Evolutionary conservation across 257 asterid species (phyloP).

Genomic region (Ehretia macrophylla): DNA sequence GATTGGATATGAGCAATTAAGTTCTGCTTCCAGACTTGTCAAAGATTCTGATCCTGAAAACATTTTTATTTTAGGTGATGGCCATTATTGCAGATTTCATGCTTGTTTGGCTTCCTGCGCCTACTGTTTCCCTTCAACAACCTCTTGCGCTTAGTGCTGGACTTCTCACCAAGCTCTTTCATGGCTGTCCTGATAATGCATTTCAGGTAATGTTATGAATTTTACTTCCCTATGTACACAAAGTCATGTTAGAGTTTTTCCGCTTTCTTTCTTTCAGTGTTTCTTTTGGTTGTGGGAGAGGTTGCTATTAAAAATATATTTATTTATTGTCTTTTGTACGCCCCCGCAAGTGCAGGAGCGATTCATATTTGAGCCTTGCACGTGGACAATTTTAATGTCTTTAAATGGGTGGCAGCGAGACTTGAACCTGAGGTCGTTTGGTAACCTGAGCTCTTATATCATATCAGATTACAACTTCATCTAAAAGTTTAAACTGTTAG

Average conservation of each 20-base stretch:
- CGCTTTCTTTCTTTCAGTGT: neutral
- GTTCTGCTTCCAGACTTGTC: neutral
- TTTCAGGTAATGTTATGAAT: slow-evolving; percentile 60
- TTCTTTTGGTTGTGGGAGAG: neutral
- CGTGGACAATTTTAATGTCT: too few relatives aligned
- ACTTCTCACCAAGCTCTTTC: slow-evolving; percentile 66
- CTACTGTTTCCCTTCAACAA: slow-evolving; percentile 82
- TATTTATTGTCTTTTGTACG: too few relatives aligned
- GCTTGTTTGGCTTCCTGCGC: slow-evolving; percentile 99
- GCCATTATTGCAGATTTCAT: slow-evolving; percentile 96
- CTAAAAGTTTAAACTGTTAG: too few relatives aligned
- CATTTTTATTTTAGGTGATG: slow-evolving; percentile 58
- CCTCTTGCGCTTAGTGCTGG: slow-evolving; percentile 61
- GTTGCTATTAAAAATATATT: too few relatives aligned
- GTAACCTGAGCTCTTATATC: too few relatives aligned
- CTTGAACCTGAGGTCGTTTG: too few relatives aligned
- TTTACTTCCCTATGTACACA: neutral
- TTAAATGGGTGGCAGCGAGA: too few relatives aligned
- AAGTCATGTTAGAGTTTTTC: neutral
- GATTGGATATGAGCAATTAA: too few relatives aligned
- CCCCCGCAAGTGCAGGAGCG: too few relatives aligned
- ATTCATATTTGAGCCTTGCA: too few relatives aligned
- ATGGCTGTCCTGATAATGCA: slow-evolving; percentile 92
- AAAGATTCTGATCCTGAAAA: neutral
- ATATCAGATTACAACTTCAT: too few relatives aligned